Evolutionary conservation across 192 early-diverging fungal genomes (phyloP), one percentile per base, ranked within the genome.

Genomic region (Funneliformis mosseae): DNA sequence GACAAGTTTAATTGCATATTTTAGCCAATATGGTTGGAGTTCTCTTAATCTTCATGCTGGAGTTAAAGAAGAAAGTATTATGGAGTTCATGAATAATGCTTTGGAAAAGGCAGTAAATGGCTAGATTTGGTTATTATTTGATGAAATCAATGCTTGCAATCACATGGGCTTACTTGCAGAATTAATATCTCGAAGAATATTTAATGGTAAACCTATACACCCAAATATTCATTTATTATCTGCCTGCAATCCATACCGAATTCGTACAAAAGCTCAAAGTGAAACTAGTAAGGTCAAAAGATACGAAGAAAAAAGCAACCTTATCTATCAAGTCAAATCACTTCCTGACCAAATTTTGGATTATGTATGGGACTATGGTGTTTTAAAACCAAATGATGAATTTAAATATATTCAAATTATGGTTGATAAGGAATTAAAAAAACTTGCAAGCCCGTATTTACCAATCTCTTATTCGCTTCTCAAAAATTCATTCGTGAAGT

Each of bases 401-500:
- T 21, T 55, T 7, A 55, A 55, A 2, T 55, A 14, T 21, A 69
- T 39, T 55, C 16, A 55, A 55, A 55, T 55, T 16, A 55, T 55
- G 50, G 50, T 55, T 21, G 50, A 55, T 18, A 55, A 55, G 21
- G 50, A 55, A 55, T 21, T 55, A 55, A 21, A 55, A 55, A 55
- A 55, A 55, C 23, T 48, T 16, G 33, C 27, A 6, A 12, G 11
- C 23, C 28, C 1, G 38, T 12, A 66, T 76, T 66, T 50, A n/a
- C 27, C 27, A 18, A 55, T 18, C 50, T 55, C 16, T 55, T 79
- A 5, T 79, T 74, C 48, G 62, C 76, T 12, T 79, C 78, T n/a
- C 78, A 79, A 42, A 46, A 43, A 74, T 79, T 74, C 21, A 79
- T 79, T 43, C 78, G 78, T 6, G 48, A 76, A 14, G 55, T 74